Base-by-base conservation (phyloP, 768 basidiomycete genomes). In the Boletus insuetus region DNA sequence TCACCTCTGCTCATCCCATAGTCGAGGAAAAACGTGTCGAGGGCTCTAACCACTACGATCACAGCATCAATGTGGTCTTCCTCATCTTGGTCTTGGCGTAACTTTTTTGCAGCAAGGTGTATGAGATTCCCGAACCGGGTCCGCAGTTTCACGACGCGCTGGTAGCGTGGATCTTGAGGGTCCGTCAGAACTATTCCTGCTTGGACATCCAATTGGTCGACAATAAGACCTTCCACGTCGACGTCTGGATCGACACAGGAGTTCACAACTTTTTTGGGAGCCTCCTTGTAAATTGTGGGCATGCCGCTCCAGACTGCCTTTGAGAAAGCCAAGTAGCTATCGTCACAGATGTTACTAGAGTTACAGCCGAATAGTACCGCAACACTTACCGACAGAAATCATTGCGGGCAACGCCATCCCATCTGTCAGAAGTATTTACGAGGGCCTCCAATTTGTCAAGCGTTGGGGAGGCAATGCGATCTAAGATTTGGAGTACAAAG, bases 31-130 rank as follows among this genome's bases (percentile, higher is more conserved):
- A 82, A 90, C 3, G 84, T 82, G 59, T 92, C 91, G 42, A 92
- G 85, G 4, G 85, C 86, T 59, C 83, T 84, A 22, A 84, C 80
- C 17, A 91, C 81, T 37, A 77, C 77, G 34, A 91, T 79, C 32
- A 96, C 83, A 6, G 91, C 88, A 68, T 98, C 95, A 42, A 91
- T 88, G 58, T 91, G 89, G 66, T 93, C 90, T 69, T 92, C 91
- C 34, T 81, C 83, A 42, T 80, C 81, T 13, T 77, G 80, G 41
- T 81, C 79, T 61, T 81, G 78, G 37, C 83, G 82, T 38, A 94
- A 73, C 16, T 82, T 77, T 20, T 73, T 75, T 3, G 92, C 85
- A 2, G 91, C 92, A 32, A 73, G 73, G 56, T 89, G 83, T 37
- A 91, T 70, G 12, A 91, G 73, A 35, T 81, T 71, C 4, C 90